These are phyloP conservation scores for Arthromyces matolae DNA, from an alignment of 768 basidiomycete genomes.

Conservation along the genomic window DNA sequence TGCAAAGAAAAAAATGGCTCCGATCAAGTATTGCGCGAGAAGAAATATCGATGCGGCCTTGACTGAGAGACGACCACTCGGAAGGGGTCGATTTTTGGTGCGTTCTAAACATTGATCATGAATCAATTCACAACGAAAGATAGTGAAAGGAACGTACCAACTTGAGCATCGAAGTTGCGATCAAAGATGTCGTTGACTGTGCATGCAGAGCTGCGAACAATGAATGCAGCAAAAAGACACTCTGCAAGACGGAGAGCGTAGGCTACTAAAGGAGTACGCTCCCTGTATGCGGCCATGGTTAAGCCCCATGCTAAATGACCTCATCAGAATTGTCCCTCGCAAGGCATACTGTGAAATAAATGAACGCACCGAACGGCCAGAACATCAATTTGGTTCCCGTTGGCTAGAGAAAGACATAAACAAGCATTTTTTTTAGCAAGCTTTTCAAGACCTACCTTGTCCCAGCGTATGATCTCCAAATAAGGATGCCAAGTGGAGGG, in stretches of 20 bases:
- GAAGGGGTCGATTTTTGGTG: conserved; percentile 40
- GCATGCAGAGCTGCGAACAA: conserved; percentile 43
- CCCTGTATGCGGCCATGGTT: not conserved
- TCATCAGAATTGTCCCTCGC: not conserved
- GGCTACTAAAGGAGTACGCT: not conserved
- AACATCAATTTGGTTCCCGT: conserved; percentile 47
- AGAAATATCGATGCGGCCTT: conserved; percentile 35
- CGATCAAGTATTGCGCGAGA: conserved; percentile 35
- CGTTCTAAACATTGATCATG: conserved; percentile 31
- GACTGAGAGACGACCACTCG: conserved; percentile 43
- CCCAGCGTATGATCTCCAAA: conserved; percentile 38
- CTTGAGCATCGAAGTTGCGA: conserved; percentile 43
- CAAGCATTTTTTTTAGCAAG: not conserved
- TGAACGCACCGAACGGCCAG: conserved; percentile 42
- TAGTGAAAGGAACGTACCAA: conserved; percentile 30
- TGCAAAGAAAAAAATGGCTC: conserved; percentile 33
- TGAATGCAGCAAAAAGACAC: conserved; percentile 34
- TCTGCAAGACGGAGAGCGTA: conserved; percentile 20
- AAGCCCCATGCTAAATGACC: not conserved
- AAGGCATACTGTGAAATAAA: not conserved
- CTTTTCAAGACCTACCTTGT: conserved; percentile 33
- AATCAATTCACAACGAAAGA: too few species aligned
- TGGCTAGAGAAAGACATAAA: conserved; percentile 28
- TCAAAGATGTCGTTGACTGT: conserved; percentile 53
- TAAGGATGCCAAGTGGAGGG: not conserved